These are phyloP conservation scores for Lachancea cidri DNA, from an alignment of 805 yeast species.

Conservation along the genomic window DNA sequence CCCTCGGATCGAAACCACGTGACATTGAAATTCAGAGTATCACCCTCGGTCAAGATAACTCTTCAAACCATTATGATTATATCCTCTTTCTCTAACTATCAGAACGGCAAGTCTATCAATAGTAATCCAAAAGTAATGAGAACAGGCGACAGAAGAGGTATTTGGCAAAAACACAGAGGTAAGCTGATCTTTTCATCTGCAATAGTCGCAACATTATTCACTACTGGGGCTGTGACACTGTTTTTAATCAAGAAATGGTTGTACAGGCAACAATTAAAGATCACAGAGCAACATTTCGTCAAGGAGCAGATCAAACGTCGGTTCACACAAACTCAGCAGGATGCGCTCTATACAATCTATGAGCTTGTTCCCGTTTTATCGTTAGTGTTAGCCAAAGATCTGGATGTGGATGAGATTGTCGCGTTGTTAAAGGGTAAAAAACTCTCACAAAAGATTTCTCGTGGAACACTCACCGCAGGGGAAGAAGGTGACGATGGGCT, in stretches of 20 bases:
- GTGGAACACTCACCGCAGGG: constrained; percentile 4
- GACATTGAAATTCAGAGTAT: too few relatives aligned
- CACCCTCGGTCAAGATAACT: too few relatives aligned
- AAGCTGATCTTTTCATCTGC: constrained; percentile 22
- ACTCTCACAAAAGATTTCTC: constrained; percentile 10
- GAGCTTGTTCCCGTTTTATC: constrained; percentile 76
- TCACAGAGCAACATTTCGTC: constrained; percentile 54
- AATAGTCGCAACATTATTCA: constrained; percentile 20
- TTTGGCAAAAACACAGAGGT: constrained; percentile 24
- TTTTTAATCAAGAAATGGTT: constrained; percentile 29
- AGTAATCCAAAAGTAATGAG: neutral
- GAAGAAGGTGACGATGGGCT: constrained; percentile 13
- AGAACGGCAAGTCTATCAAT: too few relatives aligned
- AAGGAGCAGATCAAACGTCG: constrained; percentile 71
- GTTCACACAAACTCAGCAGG: constrained; percentile 88
- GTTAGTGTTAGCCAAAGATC: constrained; percentile 26
- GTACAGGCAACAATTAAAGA: constrained; percentile 39
- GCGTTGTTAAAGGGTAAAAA: constrained; percentile 23
- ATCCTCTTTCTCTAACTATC: too few relatives aligned
- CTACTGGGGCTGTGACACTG: constrained; percentile 26
- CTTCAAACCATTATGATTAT: too few relatives aligned
- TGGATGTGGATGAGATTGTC: constrained; percentile 26
- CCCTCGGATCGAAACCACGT: too few relatives aligned
- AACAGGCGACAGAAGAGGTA: constrained; percentile 11
- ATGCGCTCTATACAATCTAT: constrained; percentile 76